Percentiles rank a stretch among this genome's conserved stretches.
These are phyloP conservation scores for Dipodascopsis uninucleata DNA, from an alignment of 805 yeast genomes.

Conservation along the genomic window DNA sequence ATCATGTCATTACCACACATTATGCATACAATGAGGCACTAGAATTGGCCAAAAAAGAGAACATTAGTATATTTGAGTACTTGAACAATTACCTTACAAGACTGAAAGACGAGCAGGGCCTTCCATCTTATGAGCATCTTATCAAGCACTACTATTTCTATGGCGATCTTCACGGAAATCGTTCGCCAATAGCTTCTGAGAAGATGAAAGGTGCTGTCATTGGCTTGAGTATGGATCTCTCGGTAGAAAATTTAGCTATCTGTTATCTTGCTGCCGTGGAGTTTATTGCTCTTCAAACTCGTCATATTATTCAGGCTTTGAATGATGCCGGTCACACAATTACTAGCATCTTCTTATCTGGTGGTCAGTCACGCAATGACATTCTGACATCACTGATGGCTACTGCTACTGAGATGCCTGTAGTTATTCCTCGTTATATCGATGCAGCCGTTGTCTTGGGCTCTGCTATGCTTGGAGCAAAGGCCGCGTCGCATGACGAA, in stretches of 20 bases:
- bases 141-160: slow-evolving; percentile 86
- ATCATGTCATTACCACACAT: slow-evolving; percentile 81
- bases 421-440: slow-evolving; percentile 88
- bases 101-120: slow-evolving; percentile 52
- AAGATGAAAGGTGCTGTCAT: slow-evolving; percentile 86
- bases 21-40: slow-evolving; percentile 79
- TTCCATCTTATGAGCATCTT: slow-evolving; percentile 71
- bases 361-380: slow-evolving; percentile 95
- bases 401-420: slow-evolving; percentile 87
- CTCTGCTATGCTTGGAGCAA: slow-evolving; percentile 90
- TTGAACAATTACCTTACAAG: slow-evolving; percentile 72
- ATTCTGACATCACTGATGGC: slow-evolving; percentile 85
- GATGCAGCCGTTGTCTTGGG: slow-evolving; percentile 98
- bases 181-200: slow-evolving; percentile 97
- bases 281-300: slow-evolving; percentile 94
- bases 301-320: slow-evolving; percentile 89
- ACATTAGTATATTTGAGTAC: slow-evolving; percentile 74
- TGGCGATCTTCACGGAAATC: slow-evolving; percentile 94
- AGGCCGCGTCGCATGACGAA: slow-evolving; percentile 66
- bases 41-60: slow-evolving; percentile 61
- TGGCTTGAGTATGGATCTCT: slow-evolving; percentile 88
- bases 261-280: slow-evolving; percentile 92
- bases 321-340: slow-evolving; percentile 73
- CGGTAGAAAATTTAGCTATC: slow-evolving; percentile 78
- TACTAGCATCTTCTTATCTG: slow-evolving; percentile 78